Conservation (phyloP, 495 filamentous ascomycete species). For the Lasiosphaeria hispida region DNA sequence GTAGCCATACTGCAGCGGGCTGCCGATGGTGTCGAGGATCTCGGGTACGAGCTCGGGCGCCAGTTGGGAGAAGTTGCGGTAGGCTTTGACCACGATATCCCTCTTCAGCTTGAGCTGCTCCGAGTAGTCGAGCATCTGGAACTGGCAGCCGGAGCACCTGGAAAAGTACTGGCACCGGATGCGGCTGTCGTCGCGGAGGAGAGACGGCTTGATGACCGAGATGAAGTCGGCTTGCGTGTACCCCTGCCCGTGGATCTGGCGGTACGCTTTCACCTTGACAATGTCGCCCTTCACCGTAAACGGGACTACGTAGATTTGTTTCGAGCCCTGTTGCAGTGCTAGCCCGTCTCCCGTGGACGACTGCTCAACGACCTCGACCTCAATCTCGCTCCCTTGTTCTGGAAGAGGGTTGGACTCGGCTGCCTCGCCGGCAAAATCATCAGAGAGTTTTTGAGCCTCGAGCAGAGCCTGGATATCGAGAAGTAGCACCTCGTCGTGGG, state of each 20-base stretch:
- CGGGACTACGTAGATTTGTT: constrained; percentile 83
- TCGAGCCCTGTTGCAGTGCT: constrained; percentile 59
- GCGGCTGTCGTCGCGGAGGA: constrained; percentile 70
- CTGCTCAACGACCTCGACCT: constrained; percentile 70
- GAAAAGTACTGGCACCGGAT: constrained; percentile 83
- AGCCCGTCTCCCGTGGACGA: constrained; percentile 92
- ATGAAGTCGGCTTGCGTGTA: constrained; percentile 80
- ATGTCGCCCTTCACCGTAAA: constrained; percentile 81
- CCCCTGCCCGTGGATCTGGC: constrained; percentile 54
- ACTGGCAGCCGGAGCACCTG: constrained; percentile 88
- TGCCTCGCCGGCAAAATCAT: constrained; percentile 26
- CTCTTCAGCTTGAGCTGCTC: constrained; percentile 84
- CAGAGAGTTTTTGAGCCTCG: constrained; percentile 45
- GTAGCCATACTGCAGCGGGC: constrained; percentile 87
- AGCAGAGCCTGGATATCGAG: constrained; percentile 67
- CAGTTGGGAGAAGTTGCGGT: constrained; percentile 81
- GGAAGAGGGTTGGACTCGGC: constrained; percentile 47
- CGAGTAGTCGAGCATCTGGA: constrained; percentile 91
- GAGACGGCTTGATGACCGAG: constrained; percentile 68
- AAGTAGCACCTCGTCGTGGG: constrained; percentile 71
- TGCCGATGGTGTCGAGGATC: constrained; percentile 81
- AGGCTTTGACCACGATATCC: constrained; percentile 86
- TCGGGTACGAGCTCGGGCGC: constrained; percentile 70
- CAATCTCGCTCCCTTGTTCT: constrained; percentile 68
- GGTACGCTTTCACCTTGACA: constrained; percentile 74